Conservation (phyloP, 768 basidiomycete species). For the Auriculariales sp. region DNA sequence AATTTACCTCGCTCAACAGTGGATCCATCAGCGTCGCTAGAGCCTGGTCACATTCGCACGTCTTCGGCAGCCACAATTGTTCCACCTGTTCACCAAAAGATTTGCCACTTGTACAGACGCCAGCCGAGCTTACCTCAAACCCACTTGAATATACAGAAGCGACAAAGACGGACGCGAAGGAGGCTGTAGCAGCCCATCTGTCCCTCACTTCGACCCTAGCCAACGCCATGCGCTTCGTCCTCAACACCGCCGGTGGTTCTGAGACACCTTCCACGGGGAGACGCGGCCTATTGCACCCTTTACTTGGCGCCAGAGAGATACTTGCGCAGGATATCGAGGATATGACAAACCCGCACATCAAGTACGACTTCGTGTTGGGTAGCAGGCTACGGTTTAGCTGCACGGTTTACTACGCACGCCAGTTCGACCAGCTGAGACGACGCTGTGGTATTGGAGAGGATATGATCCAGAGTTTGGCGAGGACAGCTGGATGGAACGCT, state of each 20-base stretch:
- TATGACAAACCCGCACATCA: conserved; percentile 62
- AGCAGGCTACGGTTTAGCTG: conserved; percentile 64
- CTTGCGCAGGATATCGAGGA: conserved; percentile 44
- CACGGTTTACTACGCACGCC: conserved; percentile 69
- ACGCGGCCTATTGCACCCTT: neutral
- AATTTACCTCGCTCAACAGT: neutral
- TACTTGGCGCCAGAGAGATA: neutral
- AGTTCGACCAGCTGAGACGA: conserved; percentile 54
- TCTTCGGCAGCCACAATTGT: neutral
- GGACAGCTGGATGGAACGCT: conserved; percentile 53
- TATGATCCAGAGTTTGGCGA: conserved; percentile 45
- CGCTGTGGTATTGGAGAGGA: conserved; percentile 48
- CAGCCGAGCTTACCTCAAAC: neutral
- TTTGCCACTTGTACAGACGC: neutral
- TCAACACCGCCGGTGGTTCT: conserved; percentile 20
- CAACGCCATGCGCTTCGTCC: conserved; percentile 45
- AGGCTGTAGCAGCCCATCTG: conserved; percentile 6
- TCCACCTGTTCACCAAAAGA: conserved; percentile 4
- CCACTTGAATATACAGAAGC: neutral
- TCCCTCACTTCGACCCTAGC: conserved; percentile 38
- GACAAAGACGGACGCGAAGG: neutral
- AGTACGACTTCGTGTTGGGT: conserved; percentile 68
- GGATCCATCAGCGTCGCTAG: neutral
- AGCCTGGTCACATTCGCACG: no score
- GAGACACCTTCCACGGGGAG: neutral